phyloP scores from a whole-genome alignment of 495 filamentous ascomycete genomes.

The Aspergillus diversus region DNA sequence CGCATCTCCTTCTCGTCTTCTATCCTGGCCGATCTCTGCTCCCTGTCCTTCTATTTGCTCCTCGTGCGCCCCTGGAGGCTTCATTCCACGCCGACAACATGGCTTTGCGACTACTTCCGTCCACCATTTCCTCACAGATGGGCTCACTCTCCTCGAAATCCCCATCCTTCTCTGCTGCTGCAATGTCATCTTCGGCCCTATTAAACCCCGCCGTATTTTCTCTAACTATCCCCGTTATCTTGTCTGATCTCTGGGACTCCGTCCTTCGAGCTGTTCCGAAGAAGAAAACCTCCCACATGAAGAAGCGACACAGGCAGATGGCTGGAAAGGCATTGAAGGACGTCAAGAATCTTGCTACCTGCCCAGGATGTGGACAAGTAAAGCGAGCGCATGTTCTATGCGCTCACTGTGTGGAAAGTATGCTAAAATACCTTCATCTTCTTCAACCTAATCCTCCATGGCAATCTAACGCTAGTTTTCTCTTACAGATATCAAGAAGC shows the following conservation, averaged over 20 bases:
- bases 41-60: not conserved
- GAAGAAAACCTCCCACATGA: slow-evolving; percentile 98
- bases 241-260: slow-evolving; percentile 86
- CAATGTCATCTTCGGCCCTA: slow-evolving; percentile 24
- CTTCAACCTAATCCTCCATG: not conserved
- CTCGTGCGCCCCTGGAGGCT: not conserved
- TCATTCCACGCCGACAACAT: slow-evolving; percentile 1
- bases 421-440: slow-evolving; percentile 9
- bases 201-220: slow-evolving; percentile 32
- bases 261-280: slow-evolving; percentile 93
- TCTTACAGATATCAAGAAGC: slow-evolving; percentile 36
- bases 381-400: slow-evolving; percentile 91
- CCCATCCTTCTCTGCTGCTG: slow-evolving; percentile 23
- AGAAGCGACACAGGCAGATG: slow-evolving; percentile 89
- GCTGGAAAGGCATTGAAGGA: slow-evolving; percentile 94
- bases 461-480: slow-evolving; percentile 3
- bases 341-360: slow-evolving; percentile 80
- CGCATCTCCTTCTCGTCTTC: slow-evolving; percentile 6
- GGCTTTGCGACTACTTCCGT: slow-evolving; percentile 28
- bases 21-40: not conserved
- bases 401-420: slow-evolving; percentile 78
- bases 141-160: slow-evolving; percentile 13
- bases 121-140: slow-evolving; percentile 13
- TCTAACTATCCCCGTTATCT: slow-evolving; percentile 57
- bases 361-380: slow-evolving; percentile 80